Conservation (phyloP, 1,284 basidiomycete genomes). For the Dichomitus squalens region DNA sequence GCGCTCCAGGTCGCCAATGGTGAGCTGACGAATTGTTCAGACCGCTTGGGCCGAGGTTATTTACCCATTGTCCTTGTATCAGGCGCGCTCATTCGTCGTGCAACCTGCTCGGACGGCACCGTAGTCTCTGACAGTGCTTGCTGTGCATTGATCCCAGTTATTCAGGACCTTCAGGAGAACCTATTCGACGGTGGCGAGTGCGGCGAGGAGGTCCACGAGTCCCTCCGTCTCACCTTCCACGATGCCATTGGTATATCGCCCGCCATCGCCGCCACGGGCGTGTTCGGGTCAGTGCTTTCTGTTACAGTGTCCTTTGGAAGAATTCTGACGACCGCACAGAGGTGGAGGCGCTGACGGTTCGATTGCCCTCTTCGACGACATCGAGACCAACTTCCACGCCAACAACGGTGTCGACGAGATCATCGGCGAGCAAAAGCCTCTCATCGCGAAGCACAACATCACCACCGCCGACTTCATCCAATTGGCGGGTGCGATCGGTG, state of each 20-base stretch:
- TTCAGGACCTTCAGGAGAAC: conserved; percentile 39
- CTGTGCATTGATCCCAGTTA: conserved; percentile 38
- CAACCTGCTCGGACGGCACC: conserved; percentile 25
- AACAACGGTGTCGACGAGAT: conserved; percentile 33
- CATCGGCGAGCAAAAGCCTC: conserved; percentile 28
- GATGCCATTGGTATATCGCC: conserved; percentile 30
- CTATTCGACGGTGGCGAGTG: conserved; percentile 35
- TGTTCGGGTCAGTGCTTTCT: conserved; percentile 15
- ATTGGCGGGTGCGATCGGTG: conserved; percentile 33
- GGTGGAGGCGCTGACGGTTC: conserved; percentile 33
- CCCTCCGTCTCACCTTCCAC: conserved; percentile 35
- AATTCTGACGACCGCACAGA: conserved; percentile 4
- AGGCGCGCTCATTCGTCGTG: conserved; percentile 26
- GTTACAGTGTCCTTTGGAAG: not conserved
- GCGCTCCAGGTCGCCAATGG: conserved; percentile 15
- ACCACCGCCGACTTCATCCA: conserved; percentile 33
- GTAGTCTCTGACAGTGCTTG: conserved; percentile 40
- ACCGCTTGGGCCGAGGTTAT: not conserved
- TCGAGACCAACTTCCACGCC: conserved; percentile 28
- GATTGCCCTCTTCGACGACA: conserved; percentile 25
- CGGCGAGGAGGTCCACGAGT: conserved; percentile 32
- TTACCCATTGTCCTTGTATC: not conserved
- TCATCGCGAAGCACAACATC: conserved; percentile 29
- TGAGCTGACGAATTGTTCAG: not conserved
- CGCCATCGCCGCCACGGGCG: conserved; percentile 7